Conservation (phyloP, 163 green algal species). For the Scenedesmus sp. region DNA sequence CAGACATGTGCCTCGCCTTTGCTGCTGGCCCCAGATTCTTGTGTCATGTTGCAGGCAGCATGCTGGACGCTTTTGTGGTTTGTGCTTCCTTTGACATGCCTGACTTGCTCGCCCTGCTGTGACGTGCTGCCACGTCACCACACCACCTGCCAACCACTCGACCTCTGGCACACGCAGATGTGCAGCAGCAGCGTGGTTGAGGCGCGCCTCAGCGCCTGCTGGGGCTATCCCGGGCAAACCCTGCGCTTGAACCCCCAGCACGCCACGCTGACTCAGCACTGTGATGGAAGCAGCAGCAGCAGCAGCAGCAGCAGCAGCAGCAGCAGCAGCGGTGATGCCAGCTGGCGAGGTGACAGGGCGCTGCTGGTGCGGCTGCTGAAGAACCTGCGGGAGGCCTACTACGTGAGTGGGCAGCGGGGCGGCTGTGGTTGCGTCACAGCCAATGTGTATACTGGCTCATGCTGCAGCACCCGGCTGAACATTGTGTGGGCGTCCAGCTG, state of each 20-base stretch:
- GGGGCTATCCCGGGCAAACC: background rate
- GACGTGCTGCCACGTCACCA: too few relatives aligned
- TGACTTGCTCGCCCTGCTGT: too few relatives aligned
- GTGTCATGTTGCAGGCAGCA: background rate
- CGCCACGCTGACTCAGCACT: background rate
- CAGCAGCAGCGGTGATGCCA: background rate
- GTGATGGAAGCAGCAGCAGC: background rate
- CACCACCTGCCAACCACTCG: background rate
- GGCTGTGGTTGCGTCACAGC: background rate
- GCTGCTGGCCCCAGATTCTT: too few relatives aligned
- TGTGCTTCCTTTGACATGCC: background rate
- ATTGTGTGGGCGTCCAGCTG: background rate
- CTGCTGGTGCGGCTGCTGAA: conserved; percentile 17
- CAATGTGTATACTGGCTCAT: background rate
- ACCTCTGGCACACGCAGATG: background rate
- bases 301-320: conserved; percentile 47
- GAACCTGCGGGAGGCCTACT: conserved; percentile 17
- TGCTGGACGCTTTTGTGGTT: background rate
- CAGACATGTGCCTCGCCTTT: background rate
- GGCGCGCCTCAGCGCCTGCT: conserved; percentile 15
- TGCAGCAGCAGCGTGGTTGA: conserved; percentile 16
- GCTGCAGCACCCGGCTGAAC: background rate
- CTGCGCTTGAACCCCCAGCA: background rate
- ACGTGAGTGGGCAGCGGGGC: background rate
- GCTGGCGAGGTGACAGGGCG: background rate